These are phyloP conservation scores for Lyophyllum decastes DNA, from an alignment of 768 basidiomycete species.

Conservation along the genomic window DNA sequence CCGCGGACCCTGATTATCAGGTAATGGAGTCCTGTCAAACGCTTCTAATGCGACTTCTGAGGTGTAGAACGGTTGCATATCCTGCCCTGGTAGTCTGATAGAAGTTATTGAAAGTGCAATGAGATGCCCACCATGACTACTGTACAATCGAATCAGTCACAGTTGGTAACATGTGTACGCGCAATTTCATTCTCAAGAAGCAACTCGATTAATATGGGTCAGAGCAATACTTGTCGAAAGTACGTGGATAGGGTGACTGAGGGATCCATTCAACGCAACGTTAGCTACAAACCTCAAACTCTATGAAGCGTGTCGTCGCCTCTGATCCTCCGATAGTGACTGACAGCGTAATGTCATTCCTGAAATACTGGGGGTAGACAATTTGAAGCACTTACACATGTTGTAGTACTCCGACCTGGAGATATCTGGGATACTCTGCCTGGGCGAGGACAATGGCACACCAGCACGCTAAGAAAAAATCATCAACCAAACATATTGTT, in stretches of 20 bases:
- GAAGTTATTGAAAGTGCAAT: not conserved
- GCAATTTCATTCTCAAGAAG: not conserved
- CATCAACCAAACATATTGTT: not conserved
- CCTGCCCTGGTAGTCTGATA: not conserved
- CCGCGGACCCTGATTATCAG: not conserved
- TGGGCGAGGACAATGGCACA: slow-evolving; percentile 22
- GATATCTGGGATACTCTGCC: slow-evolving; percentile 26
- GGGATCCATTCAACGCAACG: too few species aligned
- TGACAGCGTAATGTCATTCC: slow-evolving; percentile 1
- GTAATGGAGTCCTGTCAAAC: not conserved
- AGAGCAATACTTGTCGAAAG: too few species aligned
- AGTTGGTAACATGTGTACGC: not conserved
- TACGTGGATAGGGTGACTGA: too few species aligned
- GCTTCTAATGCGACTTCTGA: not conserved
- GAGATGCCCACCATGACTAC: not conserved
- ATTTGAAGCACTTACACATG: slow-evolving; percentile 21
- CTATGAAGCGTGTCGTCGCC: slow-evolving; percentile 23
- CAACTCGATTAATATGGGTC: too few species aligned
- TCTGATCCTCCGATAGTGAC: slow-evolving; percentile 24
- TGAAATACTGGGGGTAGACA: not conserved
- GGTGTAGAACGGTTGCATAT: not conserved
- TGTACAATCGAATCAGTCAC: too few species aligned
- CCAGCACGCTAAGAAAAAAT: slow-evolving; percentile 25
- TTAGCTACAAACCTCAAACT: slow-evolving; percentile 18
- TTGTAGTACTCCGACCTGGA: slow-evolving; percentile 30